Evolutionary conservation across 2,329 filamentous ascomycete species (phyloP), one percentile per base, ranked within the genome.

Genomic region (Incumbomyces delicatus): DNA sequence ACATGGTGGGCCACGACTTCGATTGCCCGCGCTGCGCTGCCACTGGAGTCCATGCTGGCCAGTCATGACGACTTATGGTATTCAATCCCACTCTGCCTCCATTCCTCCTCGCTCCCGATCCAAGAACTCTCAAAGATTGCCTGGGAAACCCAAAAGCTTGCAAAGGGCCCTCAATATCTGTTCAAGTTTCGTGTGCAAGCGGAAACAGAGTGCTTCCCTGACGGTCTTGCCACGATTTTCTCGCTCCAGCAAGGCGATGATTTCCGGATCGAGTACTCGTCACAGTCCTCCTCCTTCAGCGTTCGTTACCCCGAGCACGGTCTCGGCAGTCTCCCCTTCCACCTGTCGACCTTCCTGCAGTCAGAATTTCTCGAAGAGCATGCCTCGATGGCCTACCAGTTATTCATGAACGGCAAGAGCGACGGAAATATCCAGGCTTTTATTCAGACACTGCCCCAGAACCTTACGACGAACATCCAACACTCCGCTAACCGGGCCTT

Each of bases 1-100:
- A 83, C 94, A 76, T 98, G 92, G 92, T 94, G 87, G 81, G 81
- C 81, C 64, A 96, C 92, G 0, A 98, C 92, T 3, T 84, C 85
- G 0, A 94, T 96, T 46, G 89, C 94, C 64, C 79, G 92, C 46
- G 89, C 90, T 11, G 76, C 81, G 37, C 70, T 98, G 56, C 92
- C 92, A 4, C 66, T 95, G 55, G 76, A 84, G 60, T 77, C 81
- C 46, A 98, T 98, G 92, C 77, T 85, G 56, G 88, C 54, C 87
- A 85, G 75, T 89, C 94, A 65, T 39, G 46, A 39, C 45, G 32
- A 31, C 20, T 27, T 27, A 13, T 38, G 27, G 20, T 42, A 44
- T 39, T 49, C 42, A n/a, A 37, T 45, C 16, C 42, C 42, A 7
- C 6, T 45, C 14, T 45, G 42, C n/a, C 33, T 45, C 7, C 20